Percentiles rank a stretch among this genome's conserved stretches.
Evolutionary conservation across 2,329 filamentous ascomycete genomes (phyloP).

Genomic region (Aspergillus oerlinghausenensis): DNA sequence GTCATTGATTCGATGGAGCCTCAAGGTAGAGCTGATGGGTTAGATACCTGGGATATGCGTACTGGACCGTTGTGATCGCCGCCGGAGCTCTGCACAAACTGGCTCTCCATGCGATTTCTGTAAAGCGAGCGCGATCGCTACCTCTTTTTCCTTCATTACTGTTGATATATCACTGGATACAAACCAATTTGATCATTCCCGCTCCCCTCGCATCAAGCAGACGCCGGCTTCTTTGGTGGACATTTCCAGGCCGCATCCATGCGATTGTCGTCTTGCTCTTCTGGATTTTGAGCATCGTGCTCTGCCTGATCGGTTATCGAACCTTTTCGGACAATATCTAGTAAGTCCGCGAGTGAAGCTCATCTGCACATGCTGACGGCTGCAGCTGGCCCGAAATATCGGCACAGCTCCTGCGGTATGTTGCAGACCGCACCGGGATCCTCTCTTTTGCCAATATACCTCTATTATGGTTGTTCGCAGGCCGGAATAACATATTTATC

Average conservation of each 20-base stretch:
- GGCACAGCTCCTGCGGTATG: conserved; percentile 49
- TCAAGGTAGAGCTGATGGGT: not conserved
- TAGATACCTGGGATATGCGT: conserved; percentile 33
- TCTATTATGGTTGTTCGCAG: conserved; percentile 62
- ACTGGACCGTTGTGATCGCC: conserved; percentile 36
- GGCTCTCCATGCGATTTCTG: conserved; percentile 14
- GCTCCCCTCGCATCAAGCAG: conserved; percentile 41
- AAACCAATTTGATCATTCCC: conserved; percentile 40
- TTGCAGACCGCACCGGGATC: conserved; percentile 61
- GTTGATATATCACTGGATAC: conserved; percentile 26
- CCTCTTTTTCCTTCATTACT: conserved; percentile 4
- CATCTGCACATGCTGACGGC: not conserved
- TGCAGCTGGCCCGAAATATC: conserved; percentile 24
- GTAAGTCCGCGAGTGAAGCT: conserved; percentile 23
- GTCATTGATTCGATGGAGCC: not conserved
- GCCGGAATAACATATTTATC: conserved; percentile 62
- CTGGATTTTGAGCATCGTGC: conserved; percentile 41
- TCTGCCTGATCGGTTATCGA: conserved; percentile 44
- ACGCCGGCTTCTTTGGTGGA: conserved; percentile 40
- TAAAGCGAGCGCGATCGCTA: conserved; percentile 5
- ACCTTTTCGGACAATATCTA: conserved; percentile 46
- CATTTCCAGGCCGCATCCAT: conserved; percentile 47
- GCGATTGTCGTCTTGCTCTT: conserved; percentile 42
- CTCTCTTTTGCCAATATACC: conserved; percentile 62
- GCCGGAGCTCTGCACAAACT: conserved; percentile 33